Evolutionary conservation across 768 basidiomycete species (phyloP).

Genomic region (Naganishia onofrii): DNA sequence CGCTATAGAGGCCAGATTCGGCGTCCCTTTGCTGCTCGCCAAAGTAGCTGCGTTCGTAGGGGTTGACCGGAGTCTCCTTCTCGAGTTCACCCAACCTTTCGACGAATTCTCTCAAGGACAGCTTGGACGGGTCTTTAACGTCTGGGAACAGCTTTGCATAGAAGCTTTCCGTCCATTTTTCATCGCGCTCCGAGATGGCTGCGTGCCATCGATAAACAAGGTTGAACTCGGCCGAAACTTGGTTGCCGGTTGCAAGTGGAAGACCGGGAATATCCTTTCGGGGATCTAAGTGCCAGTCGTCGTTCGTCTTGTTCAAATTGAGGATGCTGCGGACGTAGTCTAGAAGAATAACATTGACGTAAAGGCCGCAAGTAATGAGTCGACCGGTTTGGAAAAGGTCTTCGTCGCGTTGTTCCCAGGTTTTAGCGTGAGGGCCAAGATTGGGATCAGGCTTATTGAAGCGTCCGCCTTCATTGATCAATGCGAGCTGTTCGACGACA

Average conservation of each 20-base stretch:
- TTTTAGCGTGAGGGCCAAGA: neutral
- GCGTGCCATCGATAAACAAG: neutral
- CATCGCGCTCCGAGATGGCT: neutral
- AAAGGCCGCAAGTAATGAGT: neutral
- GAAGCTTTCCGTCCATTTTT: neutral
- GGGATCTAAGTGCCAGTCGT: neutral
- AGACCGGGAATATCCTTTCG: neutral
- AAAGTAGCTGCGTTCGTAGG: neutral
- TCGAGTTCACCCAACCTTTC: neutral
- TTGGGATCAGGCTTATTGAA: neutral
- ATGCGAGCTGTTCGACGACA: neutral
- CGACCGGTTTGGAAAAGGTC: constrained; percentile 2
- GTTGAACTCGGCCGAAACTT: neutral
- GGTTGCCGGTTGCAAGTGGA: neutral
- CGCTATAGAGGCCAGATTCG: neutral
- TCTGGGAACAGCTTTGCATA: neutral
- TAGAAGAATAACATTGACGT: neutral
- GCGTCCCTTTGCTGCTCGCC: neutral
- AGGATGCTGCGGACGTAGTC: neutral
- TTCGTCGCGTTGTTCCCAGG: neutral
- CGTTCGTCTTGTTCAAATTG: neutral
- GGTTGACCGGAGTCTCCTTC: neutral
- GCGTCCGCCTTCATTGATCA: neutral
- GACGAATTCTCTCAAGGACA: neutral
- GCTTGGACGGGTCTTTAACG: neutral